Base-by-base conservation (phyloP, 1,284 basidiomycete species). In the Tetrapyrgos nigripes region DNA sequence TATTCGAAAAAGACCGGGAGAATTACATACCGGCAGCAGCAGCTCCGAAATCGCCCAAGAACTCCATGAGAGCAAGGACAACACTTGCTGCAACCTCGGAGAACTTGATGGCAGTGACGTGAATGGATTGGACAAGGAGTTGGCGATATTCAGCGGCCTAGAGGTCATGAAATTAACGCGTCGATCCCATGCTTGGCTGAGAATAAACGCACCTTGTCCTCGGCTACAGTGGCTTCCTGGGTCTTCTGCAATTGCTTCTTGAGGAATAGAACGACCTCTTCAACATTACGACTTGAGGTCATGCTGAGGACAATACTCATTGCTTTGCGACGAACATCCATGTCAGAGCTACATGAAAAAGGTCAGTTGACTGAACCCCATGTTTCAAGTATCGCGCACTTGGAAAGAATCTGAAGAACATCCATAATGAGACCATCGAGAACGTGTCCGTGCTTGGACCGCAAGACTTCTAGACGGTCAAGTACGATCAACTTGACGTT, bases 401-500 rank as follows among this genome's bases (percentile, higher is more conserved):
- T 92, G 19, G 91, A 88, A 29, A 99, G 81, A 24, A 98, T 90
- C 69, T 97, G 93, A 24, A 99, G 83, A 45, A 99, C 87, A 70
- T 99, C 97, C 93, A 98, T 97, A 65, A 97, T 95, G 61, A 98
- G 85, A 8, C 89, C 83, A 72, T 99, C 96, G 49, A 99, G 80
- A 51, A 98, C 89, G 71, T 94, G 93, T 33, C 94, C 95, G 74
- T 98, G 96, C 70, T 92, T 94, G 27, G 87, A 80, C 33, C 94
- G 87, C 19, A 99, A 83, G 24, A 76, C 77, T 57, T 98, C 94
- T 46, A 99, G 87, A 49, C 97, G 89, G 71, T 97, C 94, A 31
- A 99, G 85, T 10, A 99, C 97, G 64, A 99, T 99, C 58, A 99
- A 86, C 78, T 99, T 99, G 76, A 98, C 97, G 68, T 99, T 99